Evolutionary conservation across 139 green algal genomes (phyloP), one percentile per base, ranked within the genome.

Genomic region (Micractinium sp.): DNA sequence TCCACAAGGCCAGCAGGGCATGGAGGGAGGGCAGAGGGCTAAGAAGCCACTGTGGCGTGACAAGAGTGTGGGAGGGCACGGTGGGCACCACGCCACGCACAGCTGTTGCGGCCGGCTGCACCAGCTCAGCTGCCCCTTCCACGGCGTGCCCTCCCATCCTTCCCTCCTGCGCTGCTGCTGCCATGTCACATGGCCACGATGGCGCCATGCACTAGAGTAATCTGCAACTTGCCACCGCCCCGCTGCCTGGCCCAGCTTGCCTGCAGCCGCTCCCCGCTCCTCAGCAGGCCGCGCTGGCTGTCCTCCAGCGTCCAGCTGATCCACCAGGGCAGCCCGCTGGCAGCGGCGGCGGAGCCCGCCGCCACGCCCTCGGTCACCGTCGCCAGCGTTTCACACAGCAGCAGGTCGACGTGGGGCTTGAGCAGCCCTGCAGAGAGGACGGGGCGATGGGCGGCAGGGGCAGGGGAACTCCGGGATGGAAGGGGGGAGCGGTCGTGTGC

Each of bases 341-440:
- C 73, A 3, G 79, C 38, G 18, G 93, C 90, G 31, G 90, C 90
- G n/a, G 67, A 71, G 25, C 85, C 75, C 7, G 93, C 94, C 20
- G 89, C 90, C 29, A 85, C 36, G 22, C 90, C 94, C 53, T 96
- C 94, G 14, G 73, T 77, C 35, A 38, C 41, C 5, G 89, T 90
- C 0, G 90, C 85, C 66, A 96, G 82, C 0, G 94, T 96, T 77
- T 96, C 94, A 66, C 91, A 95, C 33, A 96, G 85, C 9, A 96
- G 69, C 0, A 96, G 56, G 76, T 96, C 94, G 20, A 93, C 91
- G 33, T 76, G 25, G 0, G 93, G 92, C 22, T 71, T 61, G 82
- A 96, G 53, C 0, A 36, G 73, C 39, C 22, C 53, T 69, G 80
- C 31, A 47, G 29, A 29, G 12, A 29, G 38, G 39, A 7, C 5